Percentiles rank a stretch among this genome's conserved stretches.
Conservation (phyloP, 140 eudicot species). For the Oenanthe javanica region DNA sequence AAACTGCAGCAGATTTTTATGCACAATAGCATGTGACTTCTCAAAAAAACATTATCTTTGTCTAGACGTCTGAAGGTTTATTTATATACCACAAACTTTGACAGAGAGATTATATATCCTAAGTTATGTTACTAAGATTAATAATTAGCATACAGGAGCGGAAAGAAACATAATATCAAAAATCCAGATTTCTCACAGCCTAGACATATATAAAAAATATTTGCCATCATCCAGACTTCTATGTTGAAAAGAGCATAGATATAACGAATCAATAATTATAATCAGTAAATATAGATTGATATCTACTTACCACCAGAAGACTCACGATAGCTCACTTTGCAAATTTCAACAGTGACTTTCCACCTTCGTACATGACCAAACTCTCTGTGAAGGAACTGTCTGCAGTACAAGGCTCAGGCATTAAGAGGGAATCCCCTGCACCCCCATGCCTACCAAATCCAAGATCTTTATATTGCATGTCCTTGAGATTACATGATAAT, state of each 20-base stretch:
- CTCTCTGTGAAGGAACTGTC: not conserved
- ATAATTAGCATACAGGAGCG: not conserved
- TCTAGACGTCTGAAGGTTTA: not conserved
- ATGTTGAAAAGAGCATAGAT: not conserved
- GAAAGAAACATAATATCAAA: not conserved
- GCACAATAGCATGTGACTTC: not conserved
- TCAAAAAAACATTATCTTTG: not conserved
- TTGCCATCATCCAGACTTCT: not conserved
- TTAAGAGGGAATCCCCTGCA: not conserved
- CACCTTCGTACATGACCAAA: not conserved
- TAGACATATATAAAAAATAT: not conserved
- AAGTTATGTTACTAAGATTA: too few relatives aligned
- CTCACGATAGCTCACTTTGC: not conserved
- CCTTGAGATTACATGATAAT: not conserved
- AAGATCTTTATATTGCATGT: not conserved
- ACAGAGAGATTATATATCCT: not conserved
- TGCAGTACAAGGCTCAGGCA: not conserved
- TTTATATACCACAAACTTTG: not conserved
- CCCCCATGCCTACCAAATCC: not conserved
- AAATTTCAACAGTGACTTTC: not conserved
- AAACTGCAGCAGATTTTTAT: not conserved
- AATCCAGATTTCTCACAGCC: not conserved
- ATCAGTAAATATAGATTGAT: not conserved
- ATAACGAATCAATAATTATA: not conserved
- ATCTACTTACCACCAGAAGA: not conserved